A percentile compares a stretch with the other conserved stretches of the same genome.
These are phyloP conservation scores for Wallacemonas sp. DNA, from an alignment of 208 protist genomes.

Conservation along the genomic window DNA sequence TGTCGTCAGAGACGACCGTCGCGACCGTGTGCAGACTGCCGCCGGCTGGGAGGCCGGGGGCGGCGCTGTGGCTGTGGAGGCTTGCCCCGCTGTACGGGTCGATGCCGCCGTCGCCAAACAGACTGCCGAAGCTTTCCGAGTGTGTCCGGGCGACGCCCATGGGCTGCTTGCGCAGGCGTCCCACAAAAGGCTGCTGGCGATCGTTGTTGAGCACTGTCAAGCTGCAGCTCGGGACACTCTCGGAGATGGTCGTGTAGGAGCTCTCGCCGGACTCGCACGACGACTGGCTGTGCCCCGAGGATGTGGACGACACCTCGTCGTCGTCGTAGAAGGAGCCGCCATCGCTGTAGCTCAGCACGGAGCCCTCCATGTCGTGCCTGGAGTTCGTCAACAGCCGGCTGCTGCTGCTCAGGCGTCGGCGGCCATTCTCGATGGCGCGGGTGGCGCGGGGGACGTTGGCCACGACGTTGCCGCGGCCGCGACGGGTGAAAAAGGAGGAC, in stretches of 20 bases:
- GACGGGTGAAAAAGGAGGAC: constrained; percentile 42
- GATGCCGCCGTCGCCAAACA: constrained; percentile 42
- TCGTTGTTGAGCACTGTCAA: constrained; percentile 37
- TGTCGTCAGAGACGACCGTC: background rate
- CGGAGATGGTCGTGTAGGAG: constrained; percentile 47
- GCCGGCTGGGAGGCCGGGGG: background rate
- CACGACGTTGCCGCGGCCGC: constrained; percentile 11
- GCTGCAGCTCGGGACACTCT: constrained; percentile 81
- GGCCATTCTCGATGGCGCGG: constrained; percentile 21
- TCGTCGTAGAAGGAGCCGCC: constrained; percentile 38
- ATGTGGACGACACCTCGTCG: constrained; percentile 12
- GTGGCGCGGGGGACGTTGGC: constrained; percentile 13
- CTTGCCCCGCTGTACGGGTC: constrained; percentile 43
- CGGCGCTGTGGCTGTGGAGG: constrained; percentile 17
- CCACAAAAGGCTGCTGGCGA: constrained; percentile 3
- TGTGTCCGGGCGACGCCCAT: constrained; percentile 11
- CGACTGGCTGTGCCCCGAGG: constrained; percentile 1
- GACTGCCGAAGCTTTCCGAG: constrained; percentile 43
- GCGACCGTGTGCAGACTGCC: background rate
- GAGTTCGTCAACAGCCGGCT: constrained; percentile 23
- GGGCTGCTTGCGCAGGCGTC: constrained; percentile 12
- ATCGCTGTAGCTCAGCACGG: constrained; percentile 53
- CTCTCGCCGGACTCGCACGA: constrained; percentile 36
- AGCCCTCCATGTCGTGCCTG: constrained; percentile 20
- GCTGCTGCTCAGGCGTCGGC: constrained; percentile 23